phyloP scores from a whole-genome alignment of 2,329 filamentous ascomycete species.

The Fusarium robinianum region DNA sequence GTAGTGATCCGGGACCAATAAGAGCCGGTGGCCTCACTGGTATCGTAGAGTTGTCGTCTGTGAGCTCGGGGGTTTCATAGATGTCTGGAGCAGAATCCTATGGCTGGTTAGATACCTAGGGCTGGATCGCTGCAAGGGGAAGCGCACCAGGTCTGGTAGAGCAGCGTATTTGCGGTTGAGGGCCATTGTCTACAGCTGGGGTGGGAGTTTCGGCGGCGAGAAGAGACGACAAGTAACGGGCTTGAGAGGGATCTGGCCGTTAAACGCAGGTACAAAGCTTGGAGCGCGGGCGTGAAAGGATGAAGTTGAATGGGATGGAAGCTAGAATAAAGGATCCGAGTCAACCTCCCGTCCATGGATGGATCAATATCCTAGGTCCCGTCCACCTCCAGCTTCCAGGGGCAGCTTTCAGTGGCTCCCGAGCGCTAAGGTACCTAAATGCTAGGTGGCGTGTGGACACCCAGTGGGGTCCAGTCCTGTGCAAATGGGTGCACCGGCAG shows the following conservation, averaged over 20 bases:
- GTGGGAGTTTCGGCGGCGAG: constrained; percentile 2
- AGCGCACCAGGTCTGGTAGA: constrained; percentile 73
- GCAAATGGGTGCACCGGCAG: too few relatives aligned
- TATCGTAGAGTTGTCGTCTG: constrained; percentile 84
- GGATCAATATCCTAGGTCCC: too few relatives aligned
- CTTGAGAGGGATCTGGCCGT: too few relatives aligned
- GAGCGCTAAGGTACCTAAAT: constrained; percentile 2
- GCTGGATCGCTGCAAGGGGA: constrained; percentile 6
- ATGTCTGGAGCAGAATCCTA: constrained; percentile 92
- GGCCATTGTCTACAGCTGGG: constrained; percentile 58
- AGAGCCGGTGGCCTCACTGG: constrained; percentile 60
- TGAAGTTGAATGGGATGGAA: constrained; percentile 5
- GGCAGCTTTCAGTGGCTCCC: constrained; percentile 8
- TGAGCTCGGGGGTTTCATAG: constrained; percentile 93
- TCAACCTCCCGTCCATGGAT: too few relatives aligned
- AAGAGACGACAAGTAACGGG: too few relatives aligned
- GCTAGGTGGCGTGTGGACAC: too few relatives aligned
- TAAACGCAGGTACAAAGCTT: neutral
- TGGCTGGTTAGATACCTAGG: constrained; percentile 20
- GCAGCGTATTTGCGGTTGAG: constrained; percentile 81
- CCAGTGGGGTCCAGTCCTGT: too few relatives aligned
- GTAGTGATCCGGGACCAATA: constrained; percentile 17
- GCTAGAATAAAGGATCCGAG: too few relatives aligned
- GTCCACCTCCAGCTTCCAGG: constrained; percentile 12
- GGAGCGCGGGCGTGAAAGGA: constrained; percentile 1